Evolutionary conservation across 1,284 basidiomycete genomes (phyloP).

Genomic region (Sporisorium scitamineum): DNA sequence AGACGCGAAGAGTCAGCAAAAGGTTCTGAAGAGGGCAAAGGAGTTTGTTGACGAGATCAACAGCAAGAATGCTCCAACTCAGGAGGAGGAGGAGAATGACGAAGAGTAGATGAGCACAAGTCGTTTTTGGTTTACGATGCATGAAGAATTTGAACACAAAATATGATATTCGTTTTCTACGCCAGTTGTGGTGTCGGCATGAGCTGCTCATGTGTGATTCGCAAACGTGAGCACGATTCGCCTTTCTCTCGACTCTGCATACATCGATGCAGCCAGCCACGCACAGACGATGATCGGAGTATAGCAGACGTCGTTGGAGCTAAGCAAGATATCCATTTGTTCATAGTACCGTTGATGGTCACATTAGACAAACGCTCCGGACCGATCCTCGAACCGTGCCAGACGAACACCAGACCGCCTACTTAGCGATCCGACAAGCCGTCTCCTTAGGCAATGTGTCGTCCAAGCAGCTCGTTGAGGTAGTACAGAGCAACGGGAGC

Average conservation of each 20-base stretch:
- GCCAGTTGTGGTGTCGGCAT: no score
- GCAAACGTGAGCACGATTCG: no score
- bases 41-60: slow-evolving; percentile 73
- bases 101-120: slow-evolving; percentile 5
- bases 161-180: neutral
- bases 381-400: no score
- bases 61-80: slow-evolving; percentile 21
- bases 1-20: slow-evolving; percentile 82
- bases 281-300: no score
- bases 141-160: neutral
- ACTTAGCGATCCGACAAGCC: neutral
- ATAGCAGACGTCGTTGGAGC: no score
- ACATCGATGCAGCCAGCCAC: no score
- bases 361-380: neutral
- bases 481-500: slow-evolving; percentile 49
- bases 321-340: no score
- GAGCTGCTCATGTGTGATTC: no score
- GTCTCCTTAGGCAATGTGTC: slow-evolving; percentile 41
- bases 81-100: slow-evolving; percentile 37
- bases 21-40: slow-evolving; percentile 87
- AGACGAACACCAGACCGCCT: no score
- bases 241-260: no score
- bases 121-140: neutral
- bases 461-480: slow-evolving; percentile 47
- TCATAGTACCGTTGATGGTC: neutral